A percentile compares a stretch with the other conserved stretches of the same genome.
Conservation (phyloP, 345 rosid genomes). For the Salix dunnii region DNA sequence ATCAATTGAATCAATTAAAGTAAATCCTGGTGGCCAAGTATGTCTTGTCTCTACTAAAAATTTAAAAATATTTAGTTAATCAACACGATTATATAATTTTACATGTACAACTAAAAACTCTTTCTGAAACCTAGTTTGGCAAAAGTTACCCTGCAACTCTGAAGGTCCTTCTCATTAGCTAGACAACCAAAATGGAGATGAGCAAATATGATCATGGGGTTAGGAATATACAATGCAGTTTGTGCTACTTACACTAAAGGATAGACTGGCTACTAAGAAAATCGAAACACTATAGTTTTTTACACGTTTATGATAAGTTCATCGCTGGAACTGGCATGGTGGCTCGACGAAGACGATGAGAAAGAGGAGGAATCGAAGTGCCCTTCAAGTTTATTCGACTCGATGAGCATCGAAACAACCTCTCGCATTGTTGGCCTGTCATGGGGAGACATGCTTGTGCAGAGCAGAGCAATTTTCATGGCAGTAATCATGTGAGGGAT, state of each 20-base stretch:
- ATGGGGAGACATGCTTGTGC: constrained; percentile 63
- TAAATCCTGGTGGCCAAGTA: too few relatives aligned
- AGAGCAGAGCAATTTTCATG: constrained; percentile 66
- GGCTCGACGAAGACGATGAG: constrained; percentile 4
- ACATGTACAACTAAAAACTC: too few relatives aligned
- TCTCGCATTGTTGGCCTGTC: constrained; percentile 86
- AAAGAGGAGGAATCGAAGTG: constrained; percentile 19
- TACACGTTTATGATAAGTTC: constrained; percentile 18
- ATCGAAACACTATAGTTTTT: neutral
- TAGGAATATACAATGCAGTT: neutral
- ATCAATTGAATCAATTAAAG: too few relatives aligned
- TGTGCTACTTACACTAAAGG: neutral
- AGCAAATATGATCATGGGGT: neutral
- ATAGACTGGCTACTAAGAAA: neutral
- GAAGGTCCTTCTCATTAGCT: neutral
- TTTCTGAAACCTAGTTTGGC: too few relatives aligned
- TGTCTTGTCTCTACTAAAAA: too few relatives aligned
- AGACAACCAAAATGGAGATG: neutral
- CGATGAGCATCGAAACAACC: constrained; percentile 69
- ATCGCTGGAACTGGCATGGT: constrained; percentile 19
- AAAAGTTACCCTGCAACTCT: too few relatives aligned
- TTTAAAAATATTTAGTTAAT: too few relatives aligned
- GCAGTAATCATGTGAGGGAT: constrained; percentile 70
- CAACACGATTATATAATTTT: too few relatives aligned
- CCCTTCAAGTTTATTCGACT: constrained; percentile 49